Evolutionary conservation across 352 stramenopile species (phyloP).

Genomic region (Pythium periplocum): DNA sequence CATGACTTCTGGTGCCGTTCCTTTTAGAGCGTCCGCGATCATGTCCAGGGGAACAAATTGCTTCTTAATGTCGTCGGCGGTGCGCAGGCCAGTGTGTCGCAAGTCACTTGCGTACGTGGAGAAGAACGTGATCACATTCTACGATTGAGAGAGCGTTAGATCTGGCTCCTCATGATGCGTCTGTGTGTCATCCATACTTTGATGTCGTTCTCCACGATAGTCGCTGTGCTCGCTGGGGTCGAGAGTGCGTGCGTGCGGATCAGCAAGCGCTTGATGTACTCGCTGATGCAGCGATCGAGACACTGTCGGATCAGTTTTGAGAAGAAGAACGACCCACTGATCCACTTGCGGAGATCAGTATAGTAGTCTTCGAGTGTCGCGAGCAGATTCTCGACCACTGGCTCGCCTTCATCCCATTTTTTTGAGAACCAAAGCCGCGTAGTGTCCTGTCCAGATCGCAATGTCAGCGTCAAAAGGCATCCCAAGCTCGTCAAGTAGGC

Average conservation of each 20-base stretch:
- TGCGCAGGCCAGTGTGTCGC: constrained; percentile 63
- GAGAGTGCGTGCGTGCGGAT: constrained; percentile 55
- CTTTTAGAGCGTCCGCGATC: constrained; percentile 39
- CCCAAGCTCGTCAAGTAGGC: background rate
- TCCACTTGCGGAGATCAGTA: constrained; percentile 63
- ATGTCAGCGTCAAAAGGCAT: background rate
- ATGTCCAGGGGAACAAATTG: constrained; percentile 51
- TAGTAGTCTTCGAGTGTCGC: constrained; percentile 81
- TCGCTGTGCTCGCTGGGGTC: constrained; percentile 26
- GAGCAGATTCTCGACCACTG: constrained; percentile 68
- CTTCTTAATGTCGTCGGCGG: constrained; percentile 56
- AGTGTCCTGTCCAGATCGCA: constrained; percentile 36
- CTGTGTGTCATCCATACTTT: constrained; percentile 24
- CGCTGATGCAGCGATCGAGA: constrained; percentile 56
- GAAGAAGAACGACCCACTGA: constrained; percentile 82
- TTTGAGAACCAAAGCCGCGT: constrained; percentile 74
- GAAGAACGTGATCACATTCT: constrained; percentile 73
- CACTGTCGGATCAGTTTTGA: constrained; percentile 70
- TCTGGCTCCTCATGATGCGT: no score
- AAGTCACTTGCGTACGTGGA: constrained; percentile 60
- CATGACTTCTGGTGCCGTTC: constrained; percentile 21
- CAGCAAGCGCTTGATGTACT: constrained; percentile 59
- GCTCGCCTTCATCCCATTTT: constrained; percentile 74
- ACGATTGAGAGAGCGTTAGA: background rate
- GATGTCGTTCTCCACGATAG: constrained; percentile 53